phyloP scores from a whole-genome alignment of 2,329 filamentous ascomycete genomes.

The Monosporascus ibericus region DNA sequence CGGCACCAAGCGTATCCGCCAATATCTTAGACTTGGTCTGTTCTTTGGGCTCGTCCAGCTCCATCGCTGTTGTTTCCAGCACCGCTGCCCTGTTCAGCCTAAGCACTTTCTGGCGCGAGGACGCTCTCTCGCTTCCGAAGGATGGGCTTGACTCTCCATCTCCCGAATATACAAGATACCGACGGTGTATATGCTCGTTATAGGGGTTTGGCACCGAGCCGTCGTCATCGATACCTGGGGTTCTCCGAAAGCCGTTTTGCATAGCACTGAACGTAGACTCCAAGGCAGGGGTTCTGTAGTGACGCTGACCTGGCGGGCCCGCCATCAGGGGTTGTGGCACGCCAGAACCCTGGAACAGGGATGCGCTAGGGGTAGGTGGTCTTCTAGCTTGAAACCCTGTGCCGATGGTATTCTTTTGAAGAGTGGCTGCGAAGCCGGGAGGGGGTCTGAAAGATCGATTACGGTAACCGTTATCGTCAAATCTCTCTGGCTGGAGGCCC shows the following conservation, averaged over 20 bases:
- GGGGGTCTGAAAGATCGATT: slow-evolving; percentile 1
- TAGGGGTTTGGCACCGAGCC: slow-evolving; percentile 8
- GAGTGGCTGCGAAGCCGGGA: background rate
- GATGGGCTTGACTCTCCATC: slow-evolving; percentile 5
- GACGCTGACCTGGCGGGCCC: slow-evolving; percentile 48
- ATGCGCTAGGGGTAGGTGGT: slow-evolving; percentile 11
- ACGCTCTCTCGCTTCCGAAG: slow-evolving; percentile 6
- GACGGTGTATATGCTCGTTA: slow-evolving; percentile 1
- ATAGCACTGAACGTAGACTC: slow-evolving; percentile 32
- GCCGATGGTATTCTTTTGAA: background rate
- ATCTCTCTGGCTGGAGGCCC: slow-evolving; percentile 12
- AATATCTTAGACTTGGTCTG: slow-evolving; percentile 11
- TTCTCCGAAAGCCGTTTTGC: slow-evolving; percentile 19
- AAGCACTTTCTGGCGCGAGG: slow-evolving; percentile 3
- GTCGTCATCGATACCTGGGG: slow-evolving; percentile 15
- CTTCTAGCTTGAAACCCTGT: slow-evolving; percentile 8
- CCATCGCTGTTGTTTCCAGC: too few relatives aligned
- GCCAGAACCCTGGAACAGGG: slow-evolving; percentile 29
- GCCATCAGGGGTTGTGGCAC: slow-evolving; percentile 47
- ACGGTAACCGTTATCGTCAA: slow-evolving; percentile 7
- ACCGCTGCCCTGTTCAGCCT: background rate
- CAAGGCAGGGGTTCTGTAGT: slow-evolving; percentile 38
- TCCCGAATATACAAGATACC: slow-evolving; percentile 4
- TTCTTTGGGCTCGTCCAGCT: background rate
- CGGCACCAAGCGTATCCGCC: slow-evolving; percentile 24